These are phyloP conservation scores for Bruguiera hainesii DNA, from an alignment of 441 rosid genomes.

Conservation along the genomic window DNA sequence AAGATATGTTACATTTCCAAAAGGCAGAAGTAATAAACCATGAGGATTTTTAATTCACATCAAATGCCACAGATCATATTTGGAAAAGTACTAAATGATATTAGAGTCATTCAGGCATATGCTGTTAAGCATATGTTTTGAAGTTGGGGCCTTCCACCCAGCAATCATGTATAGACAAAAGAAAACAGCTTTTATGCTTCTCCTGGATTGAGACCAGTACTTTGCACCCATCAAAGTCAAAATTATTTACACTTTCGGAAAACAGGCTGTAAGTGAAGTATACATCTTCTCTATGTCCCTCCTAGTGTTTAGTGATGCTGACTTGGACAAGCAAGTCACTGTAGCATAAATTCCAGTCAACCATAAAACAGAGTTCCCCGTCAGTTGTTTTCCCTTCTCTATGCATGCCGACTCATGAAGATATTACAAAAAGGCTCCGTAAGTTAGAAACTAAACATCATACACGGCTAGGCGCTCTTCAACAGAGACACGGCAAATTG, in stretches of 20 bases:
- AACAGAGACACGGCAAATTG: slow-evolving; percentile 69
- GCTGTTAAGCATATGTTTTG: neutral
- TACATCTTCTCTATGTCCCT: neutral
- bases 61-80: too few species aligned
- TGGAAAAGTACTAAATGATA: too few species aligned
- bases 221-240: neutral
- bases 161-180: slow-evolving; percentile 10
- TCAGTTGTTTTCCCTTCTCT: slow-evolving; percentile 18
- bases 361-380: slow-evolving; percentile 22
- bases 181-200: slow-evolving; percentile 7
- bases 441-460: slow-evolving; percentile 63
- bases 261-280: neutral
- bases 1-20: too few species aligned
- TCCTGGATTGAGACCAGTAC: neutral
- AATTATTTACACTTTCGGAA: slow-evolving; percentile 21
- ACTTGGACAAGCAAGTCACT: slow-evolving; percentile 10
- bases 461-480: slow-evolving; percentile 84
- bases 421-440: slow-evolving; percentile 10
- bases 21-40: too few species aligned
- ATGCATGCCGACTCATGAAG: slow-evolving; percentile 11
- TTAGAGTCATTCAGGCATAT: too few species aligned
- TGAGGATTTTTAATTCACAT: too few species aligned
- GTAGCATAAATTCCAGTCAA: slow-evolving; percentile 11
- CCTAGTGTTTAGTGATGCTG: slow-evolving; percentile 16
- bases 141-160: neutral